Evolutionary conservation across 352 stramenopile genomes (phyloP), one percentile per base, ranked within the genome.

Genomic region (Phytophthora uliginosa): DNA sequence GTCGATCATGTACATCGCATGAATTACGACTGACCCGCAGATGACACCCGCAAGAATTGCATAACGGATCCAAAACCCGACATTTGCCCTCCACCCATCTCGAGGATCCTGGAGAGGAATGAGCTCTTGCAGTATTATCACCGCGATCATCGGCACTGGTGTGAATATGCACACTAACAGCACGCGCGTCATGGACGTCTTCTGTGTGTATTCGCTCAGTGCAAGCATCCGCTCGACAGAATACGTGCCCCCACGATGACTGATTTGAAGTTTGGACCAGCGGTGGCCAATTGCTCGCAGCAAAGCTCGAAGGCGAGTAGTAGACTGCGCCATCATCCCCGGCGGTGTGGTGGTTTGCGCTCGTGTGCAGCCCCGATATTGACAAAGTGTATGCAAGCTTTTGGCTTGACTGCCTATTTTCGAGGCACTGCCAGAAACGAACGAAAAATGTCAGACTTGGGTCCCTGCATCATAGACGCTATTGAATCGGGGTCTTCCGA

Each of bases 221-320:
- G 62, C 59, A 12, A 73, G 50, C 24, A 76, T 62, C 22, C 67
- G 57, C 48, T 79, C 68, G 13, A 63, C 22, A 0, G 57, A 63
- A 26, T 63, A 63, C 18, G 28, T 36, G 15, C 57, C 57, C 7
- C 66, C 57, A 12, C 40, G 42, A 10, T 73, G 57, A n/a, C 58
- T 63, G 8, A 73, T 42, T 57, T 73, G 66, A 28, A 59, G 51
- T 26, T 59, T 59, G 2, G 53, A 59, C 53, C 53, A 53, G 47
- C 47, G 20, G 15, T 15, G 47, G 20, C n/a, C 20, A 20, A 53
- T 28, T 28, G 47, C 47, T 53, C 18, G 28, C 9, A 53, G n/a
- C 8, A 26, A 59, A 42, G 15, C 31, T 28, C 18, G 24, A 28
- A 53, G 10, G 0, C 47, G 45, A 52, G 10, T 13, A 7, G 12